Evolutionary conservation across 2,329 filamentous ascomycete genomes (phyloP), one percentile per base, ranked within the genome.

Genomic region (Chrysosporium keratinophilum): DNA sequence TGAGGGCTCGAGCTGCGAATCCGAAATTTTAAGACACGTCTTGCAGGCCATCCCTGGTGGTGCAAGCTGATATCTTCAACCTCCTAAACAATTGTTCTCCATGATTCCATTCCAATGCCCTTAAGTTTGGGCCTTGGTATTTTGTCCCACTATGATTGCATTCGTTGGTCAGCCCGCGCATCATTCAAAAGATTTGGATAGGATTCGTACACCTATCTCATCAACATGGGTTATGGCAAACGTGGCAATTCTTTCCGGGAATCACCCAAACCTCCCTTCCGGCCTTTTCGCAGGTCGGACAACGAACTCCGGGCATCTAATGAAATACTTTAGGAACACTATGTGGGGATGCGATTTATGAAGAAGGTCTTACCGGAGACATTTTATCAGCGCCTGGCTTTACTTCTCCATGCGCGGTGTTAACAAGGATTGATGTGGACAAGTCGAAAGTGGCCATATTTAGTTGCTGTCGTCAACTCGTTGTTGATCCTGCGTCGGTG

Each of bases 301-400:
- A 74, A 31, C 66, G 65, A 17, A 71, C 66, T 56, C 71, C 71
- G n/a, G 71, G 69, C 71, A 74, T 73, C 71, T 74, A 56, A 2
- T 2, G 23, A 20, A 43, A 31, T 41, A 10, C 15, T 35, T 42
- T 43, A 39, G 45, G 23, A 10, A 3, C n/a, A n/a, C 14, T 17
- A 14, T 19, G 28, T 12, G 23, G 19, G 28, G 14, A 45, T 3
- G 10, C 20, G 1, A 31, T 15, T 47, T 20, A 11, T 42, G 11
- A 5, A 15, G 46, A 33, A 34, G 9, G 19, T 10, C 56, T 49
- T 55, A 60, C 59, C 14, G 59, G 59, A 46, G 56, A 58, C 57
- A 59, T 55, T 12, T 54, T 54, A 23, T 54, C 17, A 43, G 41
- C 34, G 19, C 20, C 34, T 23, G 42, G 23, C 7, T 42, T 20